These are phyloP conservation scores for Uromyces viciae-fabae DNA, from an alignment of 1,284 basidiomycete genomes.

Conservation along the genomic window DNA sequence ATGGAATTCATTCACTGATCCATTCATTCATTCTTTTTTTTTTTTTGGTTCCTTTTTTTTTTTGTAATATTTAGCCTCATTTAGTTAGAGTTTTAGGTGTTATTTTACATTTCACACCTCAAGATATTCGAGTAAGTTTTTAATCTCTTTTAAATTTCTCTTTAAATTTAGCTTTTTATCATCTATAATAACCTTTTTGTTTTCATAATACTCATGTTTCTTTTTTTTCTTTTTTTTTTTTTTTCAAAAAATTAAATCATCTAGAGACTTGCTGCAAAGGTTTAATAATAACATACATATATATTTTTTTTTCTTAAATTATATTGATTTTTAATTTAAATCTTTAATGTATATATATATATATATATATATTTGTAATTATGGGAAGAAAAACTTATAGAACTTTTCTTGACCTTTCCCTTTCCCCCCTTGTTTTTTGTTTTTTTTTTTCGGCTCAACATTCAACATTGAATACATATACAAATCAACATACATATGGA, in stretches of 20 bases:
- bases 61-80: conserved; percentile 63
- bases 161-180: not conserved
- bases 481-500: too few relatives aligned
- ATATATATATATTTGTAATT: too few relatives aligned
- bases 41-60: not conserved
- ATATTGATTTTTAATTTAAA: not conserved
- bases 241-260: too few relatives aligned
- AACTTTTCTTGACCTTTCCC: too few relatives aligned
- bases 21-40: not conserved
- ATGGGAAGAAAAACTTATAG: too few relatives aligned
- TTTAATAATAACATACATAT: not conserved
- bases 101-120: conserved; percentile 85
- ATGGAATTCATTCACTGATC: too few relatives aligned
- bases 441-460: too few relatives aligned
- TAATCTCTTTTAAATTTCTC: not conserved
- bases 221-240: not conserved
- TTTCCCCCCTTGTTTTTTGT: too few relatives aligned
- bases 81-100: conserved; percentile 82
- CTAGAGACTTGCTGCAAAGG: conserved; percentile 29
- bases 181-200: not conserved
- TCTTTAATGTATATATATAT: too few relatives aligned
- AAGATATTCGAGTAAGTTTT: conserved; percentile 63
- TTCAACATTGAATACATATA: too few relatives aligned
- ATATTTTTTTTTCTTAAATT: not conserved
- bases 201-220: not conserved